phyloP scores from a whole-genome alignment of 2,329 filamentous ascomycete genomes.

The Diplocarpon mali region DNA sequence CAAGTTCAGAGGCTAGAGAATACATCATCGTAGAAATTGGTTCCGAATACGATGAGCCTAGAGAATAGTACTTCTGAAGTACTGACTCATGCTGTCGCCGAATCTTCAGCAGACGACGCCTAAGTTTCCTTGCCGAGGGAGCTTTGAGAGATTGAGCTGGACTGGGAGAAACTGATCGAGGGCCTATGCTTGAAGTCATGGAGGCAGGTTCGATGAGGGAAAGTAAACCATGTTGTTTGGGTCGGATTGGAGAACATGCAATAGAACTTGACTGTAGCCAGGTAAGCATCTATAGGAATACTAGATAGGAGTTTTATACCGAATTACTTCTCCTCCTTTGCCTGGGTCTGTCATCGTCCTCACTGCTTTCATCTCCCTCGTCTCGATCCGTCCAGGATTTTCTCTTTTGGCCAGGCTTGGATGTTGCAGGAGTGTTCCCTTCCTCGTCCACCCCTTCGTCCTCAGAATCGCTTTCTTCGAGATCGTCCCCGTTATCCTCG shows the following conservation, averaged over 20 bases:
- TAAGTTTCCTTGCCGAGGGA: conserved; percentile 60
- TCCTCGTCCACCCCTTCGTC: conserved; percentile 44
- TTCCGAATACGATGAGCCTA: conserved; percentile 86
- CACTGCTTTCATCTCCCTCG: conserved; percentile 53
- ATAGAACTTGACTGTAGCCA: conserved; percentile 49
- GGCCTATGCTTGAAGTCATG: conserved; percentile 32
- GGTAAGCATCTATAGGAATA: conserved; percentile 14
- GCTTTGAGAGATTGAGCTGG: conserved; percentile 47
- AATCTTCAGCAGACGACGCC: conserved; percentile 62
- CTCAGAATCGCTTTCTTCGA: conserved; percentile 36
- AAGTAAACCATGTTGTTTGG: conserved; percentile 47
- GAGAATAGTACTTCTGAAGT: conserved; percentile 71
- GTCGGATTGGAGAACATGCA: conserved; percentile 50
- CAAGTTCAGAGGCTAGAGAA: conserved; percentile 85
- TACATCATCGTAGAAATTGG: conserved; percentile 92
- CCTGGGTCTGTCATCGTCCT: conserved; percentile 63
- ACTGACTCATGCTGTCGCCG: conserved; percentile 66
- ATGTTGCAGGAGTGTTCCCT: conserved; percentile 42
- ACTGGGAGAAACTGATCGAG: conserved; percentile 34
- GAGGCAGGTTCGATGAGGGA: conserved; percentile 39
- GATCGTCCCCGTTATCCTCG: conserved; percentile 49
- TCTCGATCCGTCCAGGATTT: conserved; percentile 68
- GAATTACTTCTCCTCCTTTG: conserved; percentile 84
- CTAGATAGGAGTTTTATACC: conserved; percentile 37
- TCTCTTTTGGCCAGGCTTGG: conserved; percentile 53